A percentile compares a stretch with the other conserved stretches of the same genome.
phyloP scores from a whole-genome alignment of 2,329 filamentous ascomycete species.

The Scedosporium aurantiacum region DNA sequence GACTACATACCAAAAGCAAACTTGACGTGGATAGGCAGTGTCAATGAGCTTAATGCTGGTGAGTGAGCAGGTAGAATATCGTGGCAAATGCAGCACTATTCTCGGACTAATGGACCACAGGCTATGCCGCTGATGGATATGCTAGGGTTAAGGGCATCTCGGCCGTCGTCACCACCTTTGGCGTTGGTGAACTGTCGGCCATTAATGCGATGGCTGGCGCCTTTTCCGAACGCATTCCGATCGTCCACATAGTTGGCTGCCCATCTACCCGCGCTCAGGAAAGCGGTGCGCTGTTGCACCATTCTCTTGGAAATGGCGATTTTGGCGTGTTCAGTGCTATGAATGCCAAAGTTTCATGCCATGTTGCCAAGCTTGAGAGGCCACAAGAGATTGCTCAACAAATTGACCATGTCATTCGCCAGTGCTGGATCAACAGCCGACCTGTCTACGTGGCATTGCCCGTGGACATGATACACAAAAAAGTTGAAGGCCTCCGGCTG shows the following conservation, averaged over 20 bases:
- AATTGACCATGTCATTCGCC: slow-evolving; percentile 65
- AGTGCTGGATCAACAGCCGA: slow-evolving; percentile 63
- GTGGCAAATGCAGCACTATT: slow-evolving; percentile 10
- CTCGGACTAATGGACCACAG: no score
- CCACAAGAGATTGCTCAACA: slow-evolving; percentile 58
- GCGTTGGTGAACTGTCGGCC: slow-evolving; percentile 61
- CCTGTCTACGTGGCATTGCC: slow-evolving; percentile 79
- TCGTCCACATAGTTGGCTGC: slow-evolving; percentile 56
- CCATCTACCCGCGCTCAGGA: slow-evolving; percentile 38
- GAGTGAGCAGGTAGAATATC: slow-evolving; percentile 18
- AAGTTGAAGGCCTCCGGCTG: slow-evolving; percentile 63
- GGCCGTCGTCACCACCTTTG: slow-evolving; percentile 65
- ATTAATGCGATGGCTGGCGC: slow-evolving; percentile 63
- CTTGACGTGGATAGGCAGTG: slow-evolving; percentile 56
- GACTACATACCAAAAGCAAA: slow-evolving; percentile 51
- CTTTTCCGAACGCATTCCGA: slow-evolving; percentile 59
- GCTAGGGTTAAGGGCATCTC: slow-evolving; percentile 60
- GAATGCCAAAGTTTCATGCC: slow-evolving; percentile 60
- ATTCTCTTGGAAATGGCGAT: slow-evolving; percentile 67
- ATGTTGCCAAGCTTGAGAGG: slow-evolving; percentile 59
- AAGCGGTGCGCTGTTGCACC: slow-evolving; percentile 43
- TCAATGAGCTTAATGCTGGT: slow-evolving; percentile 65
- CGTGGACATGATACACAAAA: slow-evolving; percentile 66
- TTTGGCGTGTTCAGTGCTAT: slow-evolving; percentile 77
- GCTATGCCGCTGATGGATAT: slow-evolving; percentile 70